Conservation (phyloP, 306 rosid species). For the Senna siamea region DNA sequence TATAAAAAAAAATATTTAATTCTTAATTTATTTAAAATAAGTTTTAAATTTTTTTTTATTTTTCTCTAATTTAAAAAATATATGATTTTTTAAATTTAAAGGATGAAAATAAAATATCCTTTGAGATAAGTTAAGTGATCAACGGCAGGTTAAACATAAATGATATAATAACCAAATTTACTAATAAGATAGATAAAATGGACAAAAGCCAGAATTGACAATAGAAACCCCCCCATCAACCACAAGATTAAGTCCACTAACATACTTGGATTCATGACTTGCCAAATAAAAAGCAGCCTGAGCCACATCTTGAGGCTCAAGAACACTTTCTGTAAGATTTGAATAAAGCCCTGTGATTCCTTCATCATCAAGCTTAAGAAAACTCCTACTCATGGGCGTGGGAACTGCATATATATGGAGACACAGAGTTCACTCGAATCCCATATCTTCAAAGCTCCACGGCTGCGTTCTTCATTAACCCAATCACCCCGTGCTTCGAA, state of each 20-base stretch:
- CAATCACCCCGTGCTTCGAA: constrained; percentile 50
- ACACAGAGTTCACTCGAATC: constrained; percentile 56
- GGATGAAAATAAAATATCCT: too few species aligned
- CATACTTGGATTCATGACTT: constrained; percentile 53
- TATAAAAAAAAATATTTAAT: too few species aligned
- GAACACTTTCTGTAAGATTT: constrained; percentile 38
- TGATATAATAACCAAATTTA: too few species aligned
- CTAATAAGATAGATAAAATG: not conserved
- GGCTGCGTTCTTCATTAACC: constrained; percentile 45
- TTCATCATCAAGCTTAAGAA: constrained; percentile 22
- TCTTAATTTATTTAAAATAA: too few species aligned
- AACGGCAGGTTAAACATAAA: too few species aligned
- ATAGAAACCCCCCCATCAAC: constrained; percentile 55
- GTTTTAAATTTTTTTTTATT: too few species aligned
- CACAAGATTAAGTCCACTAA: constrained; percentile 53
- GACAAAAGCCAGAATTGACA: constrained; percentile 7
- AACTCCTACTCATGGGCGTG: not conserved
- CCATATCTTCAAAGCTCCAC: constrained; percentile 55
- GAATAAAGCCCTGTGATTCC: constrained; percentile 15
- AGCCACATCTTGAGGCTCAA: constrained; percentile 49
- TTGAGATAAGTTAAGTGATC: too few species aligned
- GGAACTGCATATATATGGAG: constrained; percentile 33
- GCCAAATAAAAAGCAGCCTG: constrained; percentile 55
- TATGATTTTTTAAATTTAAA: too few species aligned
- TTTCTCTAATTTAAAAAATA: too few species aligned